A percentile compares a stretch with the other conserved stretches of the same genome.
These are phyloP conservation scores for sunflower (Helianthus annuus) DNA, from an alignment of 129 eudicot species.

Conservation along the genomic window DNA sequence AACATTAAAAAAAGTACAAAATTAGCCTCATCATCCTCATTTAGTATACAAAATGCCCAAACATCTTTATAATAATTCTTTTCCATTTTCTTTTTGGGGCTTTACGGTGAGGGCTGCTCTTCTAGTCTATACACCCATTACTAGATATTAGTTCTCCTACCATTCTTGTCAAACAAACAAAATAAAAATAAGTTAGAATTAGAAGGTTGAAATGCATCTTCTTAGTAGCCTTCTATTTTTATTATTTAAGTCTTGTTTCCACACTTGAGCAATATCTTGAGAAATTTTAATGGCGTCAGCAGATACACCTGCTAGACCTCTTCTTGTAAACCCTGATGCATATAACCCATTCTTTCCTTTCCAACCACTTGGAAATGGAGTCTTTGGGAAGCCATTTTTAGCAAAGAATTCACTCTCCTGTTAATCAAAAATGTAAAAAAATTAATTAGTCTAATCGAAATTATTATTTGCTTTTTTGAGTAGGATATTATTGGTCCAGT, in stretches of 20 bases:
- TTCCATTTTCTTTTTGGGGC: neutral
- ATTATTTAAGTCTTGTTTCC: slow-evolving; percentile 11
- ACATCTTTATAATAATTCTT: neutral
- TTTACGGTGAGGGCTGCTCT: neutral
- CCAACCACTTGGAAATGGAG: slow-evolving; percentile 21
- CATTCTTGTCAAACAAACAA: slow-evolving; percentile 1
- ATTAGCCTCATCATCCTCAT: slow-evolving; percentile 2
- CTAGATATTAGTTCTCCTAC: neutral
- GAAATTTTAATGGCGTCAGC: slow-evolving; percentile 20
- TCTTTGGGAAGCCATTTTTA: slow-evolving; percentile 25
- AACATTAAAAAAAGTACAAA: neutral
- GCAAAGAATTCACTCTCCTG: slow-evolving; percentile 18
- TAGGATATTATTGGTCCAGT: too few relatives aligned
- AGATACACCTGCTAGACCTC: slow-evolving; percentile 14
- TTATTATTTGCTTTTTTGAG: too few relatives aligned
- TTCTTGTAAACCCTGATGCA: slow-evolving; percentile 22
- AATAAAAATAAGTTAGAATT: neutral
- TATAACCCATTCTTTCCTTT: slow-evolving; percentile 20
- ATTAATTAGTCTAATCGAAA: neutral
- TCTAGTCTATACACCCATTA: slow-evolving; percentile 2
- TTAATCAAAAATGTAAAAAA: neutral
- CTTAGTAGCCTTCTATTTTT: slow-evolving; percentile 4
- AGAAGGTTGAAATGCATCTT: slow-evolving; percentile 23
- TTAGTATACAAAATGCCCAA: neutral
- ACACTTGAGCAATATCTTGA: slow-evolving; percentile 10